Evolutionary conservation across 495 filamentous ascomycete genomes (phyloP), one percentile per base, ranked within the genome.

Genomic region (Talaromyces wortmannii): DNA sequence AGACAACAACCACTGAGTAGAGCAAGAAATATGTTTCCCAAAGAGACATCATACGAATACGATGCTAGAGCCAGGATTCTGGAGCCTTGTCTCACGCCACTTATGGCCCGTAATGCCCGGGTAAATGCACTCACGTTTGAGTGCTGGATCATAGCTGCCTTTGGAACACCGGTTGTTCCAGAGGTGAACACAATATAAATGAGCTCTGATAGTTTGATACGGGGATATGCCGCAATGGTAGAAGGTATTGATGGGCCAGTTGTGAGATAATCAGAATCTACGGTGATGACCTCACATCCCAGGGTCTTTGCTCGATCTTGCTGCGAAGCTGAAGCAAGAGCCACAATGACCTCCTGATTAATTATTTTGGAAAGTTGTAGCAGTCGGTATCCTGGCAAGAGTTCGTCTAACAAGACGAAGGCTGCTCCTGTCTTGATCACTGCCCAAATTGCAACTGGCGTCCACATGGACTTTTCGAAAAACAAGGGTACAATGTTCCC

Each of bases 371-470:
- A 62, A 31, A 73, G 55, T 6, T 47, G n/a, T 18, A 47, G 45
- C 54, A 57, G 50, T 45, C 62, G 50, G 3, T 33, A 7, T 40
- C 55, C 52, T 8, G 57, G 57, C 31, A 46, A 46, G 13, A 13
- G 47, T 17, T 40, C 8, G 29, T 53, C 54, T 17, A 61, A 16
- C 1, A 49, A n/a, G n/a, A 61, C 50, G 12, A 45, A 55, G 8
- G 55, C 66, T 4, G 63, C 75, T 30, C 80, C 78, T 12, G 80
- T 64, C 52, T 79, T 78, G 61, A 81, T 72, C 30, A 81, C 66
- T 16, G 68, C 79, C 13, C 82, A 58, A 0, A 81, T 67, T 0
- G 76, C 74, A 13, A 83, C 69, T 15, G 78, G 61, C 4, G 76
- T 77, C 76, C 74, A 76, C 49, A 67, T 66, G 0, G 73, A 73